A percentile compares a stretch with the other conserved stretches of the same genome.
phyloP scores from a whole-genome alignment of 139 green algal genomes.

The Chlorella sp. region DNA sequence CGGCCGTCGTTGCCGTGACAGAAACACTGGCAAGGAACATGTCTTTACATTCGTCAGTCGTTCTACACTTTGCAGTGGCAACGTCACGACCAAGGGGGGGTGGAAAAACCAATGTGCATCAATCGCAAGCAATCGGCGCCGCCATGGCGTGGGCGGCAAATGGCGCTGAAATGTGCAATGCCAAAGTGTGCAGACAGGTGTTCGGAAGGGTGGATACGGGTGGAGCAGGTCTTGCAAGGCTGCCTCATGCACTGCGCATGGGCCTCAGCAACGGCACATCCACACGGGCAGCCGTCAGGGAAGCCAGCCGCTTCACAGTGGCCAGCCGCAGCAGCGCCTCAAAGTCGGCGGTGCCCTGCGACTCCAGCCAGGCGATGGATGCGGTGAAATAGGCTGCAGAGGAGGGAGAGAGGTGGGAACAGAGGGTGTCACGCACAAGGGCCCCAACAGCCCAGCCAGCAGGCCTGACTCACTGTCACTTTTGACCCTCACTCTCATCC shows the following conservation, averaged over 20 bases:
- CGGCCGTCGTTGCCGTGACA: too few species aligned
- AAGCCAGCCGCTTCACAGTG: not conserved
- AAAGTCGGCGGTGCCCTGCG: not conserved
- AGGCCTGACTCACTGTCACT: too few species aligned
- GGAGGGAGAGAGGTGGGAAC: too few species aligned
- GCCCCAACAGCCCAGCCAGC: too few species aligned
- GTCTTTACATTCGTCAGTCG: too few species aligned
- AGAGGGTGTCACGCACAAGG: too few species aligned
- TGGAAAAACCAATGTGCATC: too few species aligned
- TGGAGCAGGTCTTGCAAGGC: not conserved
- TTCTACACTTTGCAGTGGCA: too few species aligned
- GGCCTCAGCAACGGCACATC: not conserved
- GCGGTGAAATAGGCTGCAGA: slow-evolving; percentile 1
- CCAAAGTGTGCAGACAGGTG: not conserved
- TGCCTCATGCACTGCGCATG: not conserved
- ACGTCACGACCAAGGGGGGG: too few species aligned
- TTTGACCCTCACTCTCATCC: too few species aligned
- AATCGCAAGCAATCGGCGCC: not conserved
- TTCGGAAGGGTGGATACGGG: too few species aligned
- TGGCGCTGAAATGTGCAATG: not conserved
- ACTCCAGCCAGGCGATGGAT: slow-evolving; percentile 16
- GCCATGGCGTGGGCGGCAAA: not conserved
- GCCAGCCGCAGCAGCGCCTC: not conserved
- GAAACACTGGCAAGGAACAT: too few species aligned
- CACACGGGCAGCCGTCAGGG: not conserved